A percentile compares a stretch with the other conserved stretches of the same genome.
Conservation (phyloP, 495 filamentous ascomycete species). For the Xylaria flabelliformis region DNA sequence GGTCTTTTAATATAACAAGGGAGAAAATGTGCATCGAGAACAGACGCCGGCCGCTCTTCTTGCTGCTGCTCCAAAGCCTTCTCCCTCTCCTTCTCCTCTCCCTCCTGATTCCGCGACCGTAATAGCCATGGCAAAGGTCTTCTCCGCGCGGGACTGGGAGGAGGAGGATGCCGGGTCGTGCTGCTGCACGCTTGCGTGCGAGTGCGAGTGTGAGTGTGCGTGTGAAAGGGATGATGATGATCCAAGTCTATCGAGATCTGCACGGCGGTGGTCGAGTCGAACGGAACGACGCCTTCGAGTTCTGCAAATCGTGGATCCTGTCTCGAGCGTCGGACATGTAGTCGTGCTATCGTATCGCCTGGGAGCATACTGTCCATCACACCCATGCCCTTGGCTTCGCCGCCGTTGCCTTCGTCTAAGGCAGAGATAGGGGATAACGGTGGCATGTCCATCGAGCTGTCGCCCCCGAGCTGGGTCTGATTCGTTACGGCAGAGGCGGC, state of each 20-base stretch:
- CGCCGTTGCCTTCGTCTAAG: background rate
- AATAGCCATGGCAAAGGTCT: slow-evolving; percentile 15
- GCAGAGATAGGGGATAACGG: background rate
- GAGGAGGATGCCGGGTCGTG: background rate
- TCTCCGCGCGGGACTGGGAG: background rate
- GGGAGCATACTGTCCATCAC: background rate
- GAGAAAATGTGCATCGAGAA: slow-evolving; percentile 42
- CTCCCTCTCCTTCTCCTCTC: background rate
- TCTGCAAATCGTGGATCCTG: slow-evolving; percentile 22
- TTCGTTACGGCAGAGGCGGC: too few species aligned
- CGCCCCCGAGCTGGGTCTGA: slow-evolving; percentile 16
- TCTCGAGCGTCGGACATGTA: slow-evolving; percentile 16
- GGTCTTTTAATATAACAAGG: background rate
- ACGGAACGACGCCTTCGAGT: slow-evolving; percentile 27
- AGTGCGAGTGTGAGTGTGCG: background rate
- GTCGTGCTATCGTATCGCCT: slow-evolving; percentile 27
- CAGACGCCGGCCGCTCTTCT: slow-evolving; percentile 28
- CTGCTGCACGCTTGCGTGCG: too few species aligned
- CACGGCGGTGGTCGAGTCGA: slow-evolving; percentile 34
- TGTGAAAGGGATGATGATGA: slow-evolving; percentile 36
- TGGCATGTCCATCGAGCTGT: slow-evolving; percentile 21
- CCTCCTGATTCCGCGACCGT: background rate
- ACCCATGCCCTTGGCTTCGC: background rate
- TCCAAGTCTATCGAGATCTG: slow-evolving; percentile 50
- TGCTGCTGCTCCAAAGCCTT: background rate